Evolutionary conservation across 257 asterid genomes (phyloP).

Genomic region (Ballota nigra): DNA sequence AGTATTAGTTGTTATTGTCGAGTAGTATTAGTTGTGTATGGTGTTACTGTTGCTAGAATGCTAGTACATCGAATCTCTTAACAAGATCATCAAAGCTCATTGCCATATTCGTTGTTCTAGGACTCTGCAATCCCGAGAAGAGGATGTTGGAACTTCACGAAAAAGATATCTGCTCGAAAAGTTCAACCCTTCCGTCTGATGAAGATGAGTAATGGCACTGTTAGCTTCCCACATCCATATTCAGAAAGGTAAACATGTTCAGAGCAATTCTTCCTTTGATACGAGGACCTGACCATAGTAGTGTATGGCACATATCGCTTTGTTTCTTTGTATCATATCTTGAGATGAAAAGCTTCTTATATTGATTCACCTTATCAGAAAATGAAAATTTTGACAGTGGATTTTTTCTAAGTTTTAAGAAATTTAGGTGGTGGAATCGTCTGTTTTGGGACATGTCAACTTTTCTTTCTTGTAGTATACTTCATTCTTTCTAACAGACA

Average conservation of each 20-base stretch:
- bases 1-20: no score
- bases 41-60: no score
- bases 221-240: not conserved
- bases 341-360: not conserved
- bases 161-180: conserved; percentile 69
- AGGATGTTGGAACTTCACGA: conserved; percentile 86
- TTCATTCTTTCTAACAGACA: conserved; percentile 13
- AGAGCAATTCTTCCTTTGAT: not conserved
- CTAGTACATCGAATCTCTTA: not conserved
- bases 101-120: conserved; percentile 33
- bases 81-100: conserved; percentile 8
- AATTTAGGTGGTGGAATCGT: conserved; percentile 15
- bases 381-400: not conserved
- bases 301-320: not conserved
- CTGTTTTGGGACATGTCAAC: not conserved
- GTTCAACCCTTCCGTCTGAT: conserved; percentile 67
- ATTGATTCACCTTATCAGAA: not conserved
- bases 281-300: not conserved
- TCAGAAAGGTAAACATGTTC: not conserved
- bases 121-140: conserved; percentile 91
- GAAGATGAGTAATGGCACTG: conserved; percentile 40
- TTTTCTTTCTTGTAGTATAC: conserved; percentile 15
- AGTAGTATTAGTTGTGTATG: no score
- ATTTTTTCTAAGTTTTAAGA: not conserved
- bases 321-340: not conserved